Conservation (phyloP, 345 rosid genomes). For the Carallia brachiata region DNA sequence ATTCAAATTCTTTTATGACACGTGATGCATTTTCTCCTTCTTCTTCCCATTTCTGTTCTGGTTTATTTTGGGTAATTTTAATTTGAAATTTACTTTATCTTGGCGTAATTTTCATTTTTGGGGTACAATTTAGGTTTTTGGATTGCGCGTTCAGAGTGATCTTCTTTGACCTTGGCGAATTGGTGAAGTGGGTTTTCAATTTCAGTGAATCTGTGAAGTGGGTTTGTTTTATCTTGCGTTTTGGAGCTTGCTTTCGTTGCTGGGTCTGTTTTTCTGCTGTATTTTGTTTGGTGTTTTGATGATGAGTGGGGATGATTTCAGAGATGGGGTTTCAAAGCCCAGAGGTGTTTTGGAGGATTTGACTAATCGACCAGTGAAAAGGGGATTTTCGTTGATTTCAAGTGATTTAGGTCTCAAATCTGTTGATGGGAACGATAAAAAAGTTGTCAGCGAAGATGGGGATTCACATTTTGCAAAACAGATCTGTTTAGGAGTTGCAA, state of each 20-base stretch:
- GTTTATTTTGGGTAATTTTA: not conserved
- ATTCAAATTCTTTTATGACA: too few relatives aligned
- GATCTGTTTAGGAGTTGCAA: slow-evolving; percentile 47
- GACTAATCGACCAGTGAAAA: slow-evolving; percentile 48
- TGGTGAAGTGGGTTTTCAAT: not conserved
- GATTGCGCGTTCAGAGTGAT: not conserved
- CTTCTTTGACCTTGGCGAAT: not conserved
- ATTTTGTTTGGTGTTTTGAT: slow-evolving; percentile 8
- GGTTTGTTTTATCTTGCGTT: not conserved
- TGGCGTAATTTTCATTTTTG: not conserved
- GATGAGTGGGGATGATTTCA: slow-evolving; percentile 55
- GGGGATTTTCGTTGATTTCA: slow-evolving; percentile 42
- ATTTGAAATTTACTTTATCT: not conserved
- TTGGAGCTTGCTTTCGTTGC: slow-evolving; percentile 3
- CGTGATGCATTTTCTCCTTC: too few relatives aligned
- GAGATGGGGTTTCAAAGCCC: slow-evolving; percentile 14
- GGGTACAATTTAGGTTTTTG: not conserved
- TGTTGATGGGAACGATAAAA: slow-evolving; percentile 29
- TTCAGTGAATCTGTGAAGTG: not conserved
- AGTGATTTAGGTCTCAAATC: slow-evolving; percentile 38
- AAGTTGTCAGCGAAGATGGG: slow-evolving; percentile 17
- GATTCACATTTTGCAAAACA: slow-evolving; percentile 36
- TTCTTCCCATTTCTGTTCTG: too few relatives aligned
- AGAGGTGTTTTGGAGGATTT: slow-evolving; percentile 44
- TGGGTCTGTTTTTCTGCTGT: slow-evolving; percentile 3